Base-by-base conservation (phyloP, 2,329 filamentous ascomycete species). In the Nemania sp. region DNA sequence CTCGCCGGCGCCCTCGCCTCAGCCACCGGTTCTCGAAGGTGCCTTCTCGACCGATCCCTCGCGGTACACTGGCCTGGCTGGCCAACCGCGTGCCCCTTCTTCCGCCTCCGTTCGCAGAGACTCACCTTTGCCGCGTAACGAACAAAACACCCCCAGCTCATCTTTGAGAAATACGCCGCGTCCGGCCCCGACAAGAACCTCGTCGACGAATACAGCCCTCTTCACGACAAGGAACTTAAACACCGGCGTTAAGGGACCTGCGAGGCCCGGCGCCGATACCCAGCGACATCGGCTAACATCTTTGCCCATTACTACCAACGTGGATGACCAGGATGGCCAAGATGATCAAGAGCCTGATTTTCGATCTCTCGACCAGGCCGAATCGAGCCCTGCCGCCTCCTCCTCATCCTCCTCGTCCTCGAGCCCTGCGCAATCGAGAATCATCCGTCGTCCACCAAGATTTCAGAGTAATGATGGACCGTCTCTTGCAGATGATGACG, bases 81-180 rank as follows among this genome's bases (percentile, higher is more conserved):
- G 76, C 72, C 75, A 72, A 58, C 71, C 74, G 17, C 75, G 80
- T 62, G 77, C 80, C 7, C 76, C 81, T 1, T 87, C 86, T 2
- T 78, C 83, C 2, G 72, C 87, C 17, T 86, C 85, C 9, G 73
- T 83, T n/a, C 81, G 84, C 29, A 82, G 79, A 66, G 86, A 88
- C 58, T 82, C 81, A n/a, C 82, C 83, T 2, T 71, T 81, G 52
- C 75, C 80, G 10, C 78, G 79, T 42, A 80, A 75, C 59, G 85
- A 86, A 20, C 73, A 69, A 5, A 79, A 75, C 47, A 71, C 69
- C 32, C 72, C 80, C 7, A 78, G 76, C 35, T 81, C 80, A 3
- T 77, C 81, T 12, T 70, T 77, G 20, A 77, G 77, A 62, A 73
- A 72, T 52, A 78, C 77, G 42, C 74, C 74, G 56, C 80, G 79